These are phyloP conservation scores for Magnusiomyces suaveolens DNA, from an alignment of 1,139 yeast genomes.

Conservation along the genomic window DNA sequence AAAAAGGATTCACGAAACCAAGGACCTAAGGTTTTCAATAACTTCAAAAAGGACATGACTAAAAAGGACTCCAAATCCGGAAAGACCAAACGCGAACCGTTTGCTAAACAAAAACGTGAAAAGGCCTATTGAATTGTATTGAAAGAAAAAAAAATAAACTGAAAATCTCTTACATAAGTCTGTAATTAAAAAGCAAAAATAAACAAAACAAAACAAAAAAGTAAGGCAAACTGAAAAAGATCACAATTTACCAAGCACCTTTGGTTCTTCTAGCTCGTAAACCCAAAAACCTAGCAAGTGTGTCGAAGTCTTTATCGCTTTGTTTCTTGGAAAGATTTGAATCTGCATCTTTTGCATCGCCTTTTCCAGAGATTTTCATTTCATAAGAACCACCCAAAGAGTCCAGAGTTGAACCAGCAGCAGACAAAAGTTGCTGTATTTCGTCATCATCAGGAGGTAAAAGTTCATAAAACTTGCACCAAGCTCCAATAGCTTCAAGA, in stretches of 20 bases:
- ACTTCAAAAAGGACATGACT: not conserved
- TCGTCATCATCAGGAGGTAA: constrained; percentile 32
- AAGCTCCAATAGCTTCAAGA: constrained; percentile 39
- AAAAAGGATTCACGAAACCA: not conserved
- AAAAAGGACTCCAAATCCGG: not conserved
- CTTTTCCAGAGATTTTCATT: not conserved
- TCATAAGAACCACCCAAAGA: constrained; percentile 21
- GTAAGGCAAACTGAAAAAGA: too few species aligned
- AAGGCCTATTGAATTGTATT: not conserved
- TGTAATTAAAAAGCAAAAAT: too few species aligned
- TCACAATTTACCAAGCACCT: constrained; percentile 38
- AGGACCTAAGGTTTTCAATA: not conserved
- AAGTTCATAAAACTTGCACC: constrained; percentile 58
- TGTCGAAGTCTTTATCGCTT: constrained; percentile 47
- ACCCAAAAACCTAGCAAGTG: constrained; percentile 62
- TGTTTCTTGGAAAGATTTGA: constrained; percentile 34
- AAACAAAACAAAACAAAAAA: too few species aligned
- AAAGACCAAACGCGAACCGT: not conserved
- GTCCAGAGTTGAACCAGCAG: constrained; percentile 33
- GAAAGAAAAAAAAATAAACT: not conserved
- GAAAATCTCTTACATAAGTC: not conserved
- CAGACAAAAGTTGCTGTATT: constrained; percentile 23
- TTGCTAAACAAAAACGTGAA: not conserved
- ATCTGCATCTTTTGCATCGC: not conserved
- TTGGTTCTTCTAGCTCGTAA: constrained; percentile 44